These are phyloP conservation scores for Neonectria sp. DNA, from an alignment of 2,329 filamentous ascomycete genomes.

Conservation along the genomic window DNA sequence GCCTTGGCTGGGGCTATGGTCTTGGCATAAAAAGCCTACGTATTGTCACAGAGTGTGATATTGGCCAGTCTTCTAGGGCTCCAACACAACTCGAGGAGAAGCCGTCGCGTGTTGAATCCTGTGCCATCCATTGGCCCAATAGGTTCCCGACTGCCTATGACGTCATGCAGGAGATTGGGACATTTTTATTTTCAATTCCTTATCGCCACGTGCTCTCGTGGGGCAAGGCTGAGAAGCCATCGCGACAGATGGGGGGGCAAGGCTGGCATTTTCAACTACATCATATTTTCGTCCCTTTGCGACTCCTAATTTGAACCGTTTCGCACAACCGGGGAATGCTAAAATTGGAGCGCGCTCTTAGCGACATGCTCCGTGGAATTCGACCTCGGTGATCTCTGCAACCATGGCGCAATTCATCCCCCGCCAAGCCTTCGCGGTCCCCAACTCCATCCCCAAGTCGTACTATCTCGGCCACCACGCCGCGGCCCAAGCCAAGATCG, in stretches of 20 bases:
- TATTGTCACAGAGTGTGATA: neutral
- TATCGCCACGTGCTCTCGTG: conserved; percentile 43
- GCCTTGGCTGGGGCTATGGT: neutral
- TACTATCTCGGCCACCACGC: conserved; percentile 97
- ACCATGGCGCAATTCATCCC: conserved; percentile 74
- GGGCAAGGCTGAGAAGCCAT: conserved; percentile 39
- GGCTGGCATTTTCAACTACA: conserved; percentile 35
- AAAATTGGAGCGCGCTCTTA: neutral
- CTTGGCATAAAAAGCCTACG: conserved; percentile 20
- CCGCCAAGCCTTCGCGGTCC: conserved; percentile 79
- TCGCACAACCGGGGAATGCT: neutral
- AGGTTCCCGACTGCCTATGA: conserved; percentile 37
- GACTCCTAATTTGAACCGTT: conserved; percentile 3
- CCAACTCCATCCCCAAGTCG: conserved; percentile 83
- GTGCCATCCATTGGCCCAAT: conserved; percentile 38
- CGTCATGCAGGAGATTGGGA: conserved; percentile 27
- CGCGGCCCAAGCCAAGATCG: conserved; percentile 79
- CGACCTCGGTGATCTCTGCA: neutral
- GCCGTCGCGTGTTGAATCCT: conserved; percentile 36
- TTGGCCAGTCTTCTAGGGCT: neutral
- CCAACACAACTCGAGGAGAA: conserved; percentile 12
- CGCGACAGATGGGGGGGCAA: conserved; percentile 20
- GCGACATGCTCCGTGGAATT: conserved; percentile 14
- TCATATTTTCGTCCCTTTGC: conserved; percentile 24
- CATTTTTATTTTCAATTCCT: conserved; percentile 1